Base-by-base conservation (phyloP, 495 filamentous ascomycete genomes). In the Neurospora tetrasperma region DNA sequence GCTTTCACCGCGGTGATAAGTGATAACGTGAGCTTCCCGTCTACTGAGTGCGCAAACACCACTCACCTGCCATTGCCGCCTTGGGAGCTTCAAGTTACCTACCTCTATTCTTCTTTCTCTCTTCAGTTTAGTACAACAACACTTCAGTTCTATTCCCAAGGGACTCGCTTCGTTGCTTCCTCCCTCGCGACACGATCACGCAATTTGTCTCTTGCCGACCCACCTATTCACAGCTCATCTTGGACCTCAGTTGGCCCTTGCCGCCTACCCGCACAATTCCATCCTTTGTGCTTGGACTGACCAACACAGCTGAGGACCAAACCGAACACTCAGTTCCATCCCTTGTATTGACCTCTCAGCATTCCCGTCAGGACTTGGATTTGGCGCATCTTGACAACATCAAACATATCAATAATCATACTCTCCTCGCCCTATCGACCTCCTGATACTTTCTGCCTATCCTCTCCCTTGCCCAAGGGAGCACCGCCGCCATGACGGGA, bases 401-500 rank as follows among this genome's bases (percentile, higher is more conserved):
- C 54, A 66, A 5, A 16, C 54, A 11, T 66, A 35, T 35, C 54
- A 35, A 18, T 66, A 23, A 62, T 16, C 16, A 16, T 66, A 66
- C 27, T 16, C 54, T 11, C 6, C 27, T 27, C 27, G 54, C 54
- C 27, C 54, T 66, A 35, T 27, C 27, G 54, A 62, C 54, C 20
- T 62, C 54, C 54, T 62, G 54, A 66, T 66, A 9, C 27, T 35
- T 14, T 62, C 27, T 62, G 54, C 54, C 4, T 27, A 35, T 62
- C 27, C 12, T 62, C 54, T 62, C 54, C 54, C 54, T 62, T 31
- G 69, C n/a, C 48, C 69, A n/a, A 48, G 42, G 40, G 39, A 68
- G 39, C 35, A 46, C 42, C 70, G 72, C 73, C 76, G 74, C 69
- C 73, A 86, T 86, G 84, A 78, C 84, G 73, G 80, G 74, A 74